Percentiles rank a stretch among this genome's conserved stretches.
Evolutionary conservation across 2,329 filamentous ascomycete genomes (phyloP).

Genomic region (Fusarium tricinctum): DNA sequence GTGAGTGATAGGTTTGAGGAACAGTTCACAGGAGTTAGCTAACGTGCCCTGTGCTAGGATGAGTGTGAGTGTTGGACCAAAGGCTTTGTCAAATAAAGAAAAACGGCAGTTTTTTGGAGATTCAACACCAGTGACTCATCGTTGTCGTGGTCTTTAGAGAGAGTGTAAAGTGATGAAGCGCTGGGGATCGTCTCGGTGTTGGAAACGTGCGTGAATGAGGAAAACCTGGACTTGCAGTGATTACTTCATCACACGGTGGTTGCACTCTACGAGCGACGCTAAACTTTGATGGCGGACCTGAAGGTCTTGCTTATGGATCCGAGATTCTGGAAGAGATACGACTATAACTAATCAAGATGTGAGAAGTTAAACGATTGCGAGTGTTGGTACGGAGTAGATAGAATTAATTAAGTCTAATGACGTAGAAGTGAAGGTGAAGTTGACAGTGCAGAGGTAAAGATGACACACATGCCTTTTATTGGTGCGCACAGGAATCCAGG

Average conservation of each 20-base stretch:
- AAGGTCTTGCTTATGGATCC: neutral
- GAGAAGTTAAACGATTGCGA: constrained; percentile 6
- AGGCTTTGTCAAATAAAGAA: neutral
- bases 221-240: constrained; percentile 3
- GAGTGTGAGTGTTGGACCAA: neutral
- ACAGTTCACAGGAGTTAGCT: neutral
- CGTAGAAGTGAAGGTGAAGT: constrained; percentile 26
- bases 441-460: constrained; percentile 9
- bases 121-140: constrained; percentile 2
- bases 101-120: neutral
- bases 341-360: neutral
- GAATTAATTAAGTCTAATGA: constrained; percentile 29
- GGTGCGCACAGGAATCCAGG: constrained; percentile 35
- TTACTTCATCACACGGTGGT: constrained; percentile 9
- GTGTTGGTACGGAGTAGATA: neutral
- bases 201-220: constrained; percentile 23
- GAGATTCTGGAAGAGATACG: neutral
- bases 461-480: constrained; percentile 26
- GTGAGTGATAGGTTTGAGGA: neutral
- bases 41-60: neutral
- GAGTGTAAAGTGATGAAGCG: neutral
- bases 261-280: constrained; percentile 2
- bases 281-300: neutral
- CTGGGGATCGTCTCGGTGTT: neutral
- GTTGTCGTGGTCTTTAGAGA: neutral